A percentile compares a stretch with the other conserved stretches of the same genome.
Evolutionary conservation across 805 yeast genomes (phyloP).

Genomic region (Pichia scutulata): DNA sequence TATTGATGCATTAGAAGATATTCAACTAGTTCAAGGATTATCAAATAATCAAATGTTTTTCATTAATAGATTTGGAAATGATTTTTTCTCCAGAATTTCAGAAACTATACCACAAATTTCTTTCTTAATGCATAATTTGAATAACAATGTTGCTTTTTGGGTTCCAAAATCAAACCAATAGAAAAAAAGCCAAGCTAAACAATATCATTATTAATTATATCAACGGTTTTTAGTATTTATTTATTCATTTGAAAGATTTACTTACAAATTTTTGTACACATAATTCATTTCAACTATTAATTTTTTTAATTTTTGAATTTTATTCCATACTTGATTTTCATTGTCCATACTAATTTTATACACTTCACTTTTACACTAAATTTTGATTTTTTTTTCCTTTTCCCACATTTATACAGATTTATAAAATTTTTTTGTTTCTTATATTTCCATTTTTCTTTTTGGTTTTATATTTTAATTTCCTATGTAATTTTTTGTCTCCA

Average conservation of each 20-base stretch:
- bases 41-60: conserved; percentile 76
- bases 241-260: no score
- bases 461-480: no score
- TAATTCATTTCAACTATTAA: background rate
- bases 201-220: no score
- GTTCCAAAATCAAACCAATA: conserved; percentile 6
- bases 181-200: no score
- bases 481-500: background rate
- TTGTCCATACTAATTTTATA: no score
- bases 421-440: no score
- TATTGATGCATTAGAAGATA: conserved; percentile 35
- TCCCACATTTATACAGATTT: background rate
- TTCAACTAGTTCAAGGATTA: conserved; percentile 40
- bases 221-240: no score
- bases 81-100: conserved; percentile 60
- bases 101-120: conserved; percentile 52
- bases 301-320: no score
- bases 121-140: conserved; percentile 48
- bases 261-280: background rate
- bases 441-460: background rate
- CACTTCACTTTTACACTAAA: no score
- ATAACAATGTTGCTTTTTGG: conserved; percentile 55
- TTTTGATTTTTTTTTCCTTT: background rate
- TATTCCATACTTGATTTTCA: background rate
- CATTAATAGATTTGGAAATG: conserved; percentile 72